Base-by-base conservation (phyloP, 106 monocot species). In the Cymbidium sinense region DNA sequence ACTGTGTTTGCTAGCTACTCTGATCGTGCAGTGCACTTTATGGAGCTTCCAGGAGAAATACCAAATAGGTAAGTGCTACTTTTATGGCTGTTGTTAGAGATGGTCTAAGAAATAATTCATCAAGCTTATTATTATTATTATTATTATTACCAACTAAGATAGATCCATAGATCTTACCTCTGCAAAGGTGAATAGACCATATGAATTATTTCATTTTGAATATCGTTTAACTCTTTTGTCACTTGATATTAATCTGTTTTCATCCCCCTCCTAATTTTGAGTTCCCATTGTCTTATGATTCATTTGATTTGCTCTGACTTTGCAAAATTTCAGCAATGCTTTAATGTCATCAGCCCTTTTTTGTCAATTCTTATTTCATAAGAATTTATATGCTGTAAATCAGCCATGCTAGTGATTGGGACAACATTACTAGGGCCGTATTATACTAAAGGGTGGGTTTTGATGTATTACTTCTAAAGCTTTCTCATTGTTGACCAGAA, bases 21-120 rank as follows among this genome's bases (percentile, higher is more conserved):
- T 58, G 94, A 88, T 78, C 89, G 98, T 36, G 84, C 88, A 41
- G 88, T 94, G 74, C 94, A 94, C 73, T 98, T 98, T 80, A 98
- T 98, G 98, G 98, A 98, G 83, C 98, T 98, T 85, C 98, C 98
- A 44, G 98, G 98, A 76, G 98, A 98, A 83, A 92, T 98, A 77
- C 94, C 94, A 70, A 98, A 98, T 77, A 98, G 98, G 98, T 86
- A 81, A 79, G 83, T 81, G 20, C 52, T 62, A 41, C 13, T 31
- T 39, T 47, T 35, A 43, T 71, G 43, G 20, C 13, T 30, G 23
- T 76, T 64, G 25, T 71, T 79, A 18, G 9, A 21, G n/a, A 20
- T 4, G 17, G 31, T 31, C 30, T 29, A 2, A 67, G 67, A 67
- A 67, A 21, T 67, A 33, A 67, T 23, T 31, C 61, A 67, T 31